phyloP scores from a whole-genome alignment of 768 basidiomycete genomes.

The Lactarius quietus region DNA sequence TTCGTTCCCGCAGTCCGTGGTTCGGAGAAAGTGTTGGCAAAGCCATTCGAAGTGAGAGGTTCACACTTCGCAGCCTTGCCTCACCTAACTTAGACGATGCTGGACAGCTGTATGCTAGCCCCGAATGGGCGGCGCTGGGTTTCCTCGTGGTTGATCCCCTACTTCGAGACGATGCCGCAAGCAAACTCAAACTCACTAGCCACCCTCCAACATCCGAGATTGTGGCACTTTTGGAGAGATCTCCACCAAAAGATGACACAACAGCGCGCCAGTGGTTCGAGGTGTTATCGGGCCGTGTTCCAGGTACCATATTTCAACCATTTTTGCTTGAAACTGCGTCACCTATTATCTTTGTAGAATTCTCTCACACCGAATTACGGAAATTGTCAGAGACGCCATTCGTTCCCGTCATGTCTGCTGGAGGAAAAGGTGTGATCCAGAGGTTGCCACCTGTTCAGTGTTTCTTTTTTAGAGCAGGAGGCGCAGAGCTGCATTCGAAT shows the following conservation, averaged over 20 bases:
- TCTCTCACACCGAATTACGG: slow-evolving; percentile 51
- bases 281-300: slow-evolving; percentile 57
- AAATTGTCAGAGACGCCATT: slow-evolving; percentile 56
- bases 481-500: slow-evolving; percentile 66
- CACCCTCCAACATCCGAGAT: slow-evolving; percentile 65
- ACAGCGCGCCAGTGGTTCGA: slow-evolving; percentile 67
- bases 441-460: slow-evolving; percentile 59
- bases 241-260: slow-evolving; percentile 51
- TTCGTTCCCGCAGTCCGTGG: slow-evolving; percentile 76
- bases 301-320: slow-evolving; percentile 41
- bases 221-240: slow-evolving; percentile 53
- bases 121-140: slow-evolving; percentile 70
- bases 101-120: slow-evolving; percentile 64
- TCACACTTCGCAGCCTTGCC: not conserved
- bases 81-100: not conserved
- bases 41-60: slow-evolving; percentile 56
- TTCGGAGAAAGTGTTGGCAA: slow-evolving; percentile 52
- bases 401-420: slow-evolving; percentile 53
- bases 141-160: slow-evolving; percentile 62
- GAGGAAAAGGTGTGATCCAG: slow-evolving; percentile 27
- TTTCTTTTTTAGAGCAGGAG: slow-evolving; percentile 54
- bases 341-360: slow-evolving; percentile 43
- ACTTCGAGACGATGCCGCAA: slow-evolving; percentile 47
- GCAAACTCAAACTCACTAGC: slow-evolving; percentile 64
- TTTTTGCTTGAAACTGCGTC: not conserved